Conservation (phyloP, 805 yeast genomes). For the Yamadazyma phyllophila region DNA sequence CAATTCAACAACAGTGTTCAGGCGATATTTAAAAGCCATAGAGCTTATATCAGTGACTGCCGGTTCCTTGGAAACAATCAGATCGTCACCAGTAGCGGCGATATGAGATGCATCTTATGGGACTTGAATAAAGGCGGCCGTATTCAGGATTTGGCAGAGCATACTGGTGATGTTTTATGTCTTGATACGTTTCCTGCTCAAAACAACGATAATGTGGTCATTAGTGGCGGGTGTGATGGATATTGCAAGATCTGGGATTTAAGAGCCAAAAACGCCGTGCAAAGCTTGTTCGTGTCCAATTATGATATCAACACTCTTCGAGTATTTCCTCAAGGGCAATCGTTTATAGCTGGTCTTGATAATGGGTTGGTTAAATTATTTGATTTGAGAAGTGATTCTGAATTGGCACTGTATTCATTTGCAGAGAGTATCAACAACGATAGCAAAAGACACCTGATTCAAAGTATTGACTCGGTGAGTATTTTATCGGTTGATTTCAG, state of each 20-base stretch:
- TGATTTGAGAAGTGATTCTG: constrained; percentile 78
- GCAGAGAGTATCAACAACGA: constrained; percentile 4
- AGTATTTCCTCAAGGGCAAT: constrained; percentile 67
- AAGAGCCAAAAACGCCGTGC: constrained; percentile 48
- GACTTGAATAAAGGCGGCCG: constrained; percentile 62
- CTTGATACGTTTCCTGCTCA: constrained; percentile 25
- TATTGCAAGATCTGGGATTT: constrained; percentile 65
- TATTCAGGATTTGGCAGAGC: constrained; percentile 57
- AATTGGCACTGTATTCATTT: constrained; percentile 48
- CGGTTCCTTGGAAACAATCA: constrained; percentile 59
- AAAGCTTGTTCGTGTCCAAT: constrained; percentile 52
- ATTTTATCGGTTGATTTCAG: constrained; percentile 73
- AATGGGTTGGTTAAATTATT: constrained; percentile 69
- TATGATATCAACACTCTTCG: constrained; percentile 61
- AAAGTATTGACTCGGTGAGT: constrained; percentile 35
- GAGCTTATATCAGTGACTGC: constrained; percentile 75
- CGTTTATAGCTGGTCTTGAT: constrained; percentile 75
- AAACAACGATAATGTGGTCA: constrained; percentile 35
- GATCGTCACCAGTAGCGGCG: constrained; percentile 76
- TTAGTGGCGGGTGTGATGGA: constrained; percentile 70
- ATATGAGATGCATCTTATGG: constrained; percentile 78
- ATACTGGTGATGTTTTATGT: constrained; percentile 68
- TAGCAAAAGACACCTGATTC: constrained; percentile 5
- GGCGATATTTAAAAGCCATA: constrained; percentile 71
- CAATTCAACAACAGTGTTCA: constrained; percentile 28